phyloP scores from a whole-genome alignment of 495 filamentous ascomycete species.

The Aspergillus olivimuriae region DNA sequence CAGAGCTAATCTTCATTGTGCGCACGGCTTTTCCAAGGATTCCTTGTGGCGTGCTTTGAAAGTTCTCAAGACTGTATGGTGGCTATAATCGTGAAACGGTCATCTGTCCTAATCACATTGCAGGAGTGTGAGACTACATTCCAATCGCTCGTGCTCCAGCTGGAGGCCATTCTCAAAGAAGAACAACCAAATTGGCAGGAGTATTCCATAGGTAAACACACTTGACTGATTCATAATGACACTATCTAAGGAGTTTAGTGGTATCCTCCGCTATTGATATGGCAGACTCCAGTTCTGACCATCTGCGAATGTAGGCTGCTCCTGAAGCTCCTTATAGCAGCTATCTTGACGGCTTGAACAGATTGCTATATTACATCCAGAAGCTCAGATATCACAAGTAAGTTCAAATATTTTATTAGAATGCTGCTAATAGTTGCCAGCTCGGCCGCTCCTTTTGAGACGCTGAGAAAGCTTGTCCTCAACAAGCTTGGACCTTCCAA shows the following conservation, averaged over 20 bases:
- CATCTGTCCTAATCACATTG: neutral
- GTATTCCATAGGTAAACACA: conserved; percentile 32
- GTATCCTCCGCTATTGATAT: too few species aligned
- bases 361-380: conserved; percentile 63
- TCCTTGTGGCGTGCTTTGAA: conserved; percentile 6
- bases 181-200: conserved; percentile 28
- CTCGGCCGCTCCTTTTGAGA: conserved; percentile 39
- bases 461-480: conserved; percentile 55
- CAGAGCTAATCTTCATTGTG: conserved; percentile 14
- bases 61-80: conserved; percentile 17
- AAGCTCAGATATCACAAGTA: conserved; percentile 46
- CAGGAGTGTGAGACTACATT: conserved; percentile 55
- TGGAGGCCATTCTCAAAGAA: conserved; percentile 52
- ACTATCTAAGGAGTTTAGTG: too few species aligned
- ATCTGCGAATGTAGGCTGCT: too few species aligned
- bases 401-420: neutral
- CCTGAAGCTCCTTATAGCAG: too few species aligned
- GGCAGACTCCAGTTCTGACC: too few species aligned
- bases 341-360: conserved; percentile 13
- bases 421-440: conserved; percentile 10
- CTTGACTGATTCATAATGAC: too few species aligned
- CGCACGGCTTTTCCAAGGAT: conserved; percentile 2
- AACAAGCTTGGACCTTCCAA: conserved; percentile 34
- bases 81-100: neutral
- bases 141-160: conserved; percentile 59